These are phyloP conservation scores for Epichloe brachyelytri DNA, from an alignment of 2,329 filamentous ascomycete genomes.

Conservation along the genomic window DNA sequence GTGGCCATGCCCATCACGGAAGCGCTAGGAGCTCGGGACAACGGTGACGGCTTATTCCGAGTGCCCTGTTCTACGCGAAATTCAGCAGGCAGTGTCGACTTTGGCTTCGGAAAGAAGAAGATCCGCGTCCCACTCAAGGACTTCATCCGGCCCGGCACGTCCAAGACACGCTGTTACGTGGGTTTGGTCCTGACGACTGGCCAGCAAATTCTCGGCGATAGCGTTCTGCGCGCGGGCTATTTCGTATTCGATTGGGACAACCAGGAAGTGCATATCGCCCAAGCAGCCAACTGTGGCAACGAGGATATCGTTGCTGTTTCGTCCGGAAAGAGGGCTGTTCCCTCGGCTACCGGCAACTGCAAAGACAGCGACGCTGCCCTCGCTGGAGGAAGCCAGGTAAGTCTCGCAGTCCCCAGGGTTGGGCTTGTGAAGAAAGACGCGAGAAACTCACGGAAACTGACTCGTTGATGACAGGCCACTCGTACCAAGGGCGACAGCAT, in stretches of 20 bases:
- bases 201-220: constrained; percentile 31
- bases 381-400: constrained; percentile 2
- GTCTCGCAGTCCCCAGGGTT: not conserved
- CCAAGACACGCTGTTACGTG: constrained; percentile 24
- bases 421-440: too few species aligned
- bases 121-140: constrained; percentile 33
- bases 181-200: constrained; percentile 27
- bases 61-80: constrained; percentile 29
- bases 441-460: not conserved
- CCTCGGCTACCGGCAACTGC: constrained; percentile 23
- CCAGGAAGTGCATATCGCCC: constrained; percentile 25
- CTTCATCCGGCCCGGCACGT: constrained; percentile 28
- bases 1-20: constrained; percentile 30
- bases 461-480: constrained; percentile 4
- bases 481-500: not conserved
- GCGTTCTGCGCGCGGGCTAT: constrained; percentile 30
- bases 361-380: constrained; percentile 13
- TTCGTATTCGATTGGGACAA: constrained; percentile 36
- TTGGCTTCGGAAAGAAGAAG: constrained; percentile 30
- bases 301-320: constrained; percentile 25
- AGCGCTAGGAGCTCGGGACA: constrained; percentile 27
- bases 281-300: constrained; percentile 27
- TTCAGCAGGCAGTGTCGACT: constrained; percentile 30
- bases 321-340: constrained; percentile 19
- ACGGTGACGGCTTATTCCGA: constrained; percentile 29